These are phyloP conservation scores for Fusarium pseudonygamai DNA, from an alignment of 2,329 filamentous ascomycete genomes.

Conservation along the genomic window DNA sequence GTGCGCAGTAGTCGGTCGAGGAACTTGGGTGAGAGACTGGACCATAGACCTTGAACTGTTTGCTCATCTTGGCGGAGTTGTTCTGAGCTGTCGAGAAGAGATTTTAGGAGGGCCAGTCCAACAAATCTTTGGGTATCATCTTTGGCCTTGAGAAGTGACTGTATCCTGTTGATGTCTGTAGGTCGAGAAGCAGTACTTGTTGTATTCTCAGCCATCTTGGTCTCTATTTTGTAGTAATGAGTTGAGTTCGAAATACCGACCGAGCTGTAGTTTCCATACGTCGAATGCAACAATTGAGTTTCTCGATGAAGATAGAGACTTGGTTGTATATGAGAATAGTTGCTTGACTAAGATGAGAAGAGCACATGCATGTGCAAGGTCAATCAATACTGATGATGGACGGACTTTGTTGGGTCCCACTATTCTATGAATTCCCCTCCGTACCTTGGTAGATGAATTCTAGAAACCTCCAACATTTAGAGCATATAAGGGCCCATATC, in stretches of 20 bases:
- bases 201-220: conserved; percentile 8
- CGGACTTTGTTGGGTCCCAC: conserved; percentile 26
- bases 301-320: neutral
- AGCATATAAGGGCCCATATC: neutral
- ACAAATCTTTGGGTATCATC: conserved; percentile 76
- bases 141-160: conserved; percentile 64
- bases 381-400: neutral
- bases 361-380: neutral
- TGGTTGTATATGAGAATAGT: neutral
- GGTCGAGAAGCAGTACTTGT: conserved; percentile 12
- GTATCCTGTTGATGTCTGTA: conserved; percentile 57
- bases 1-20: conserved; percentile 70
- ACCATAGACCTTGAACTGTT: conserved; percentile 64
- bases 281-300: neutral
- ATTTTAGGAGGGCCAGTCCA: conserved; percentile 71
- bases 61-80: conserved; percentile 59
- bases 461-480: conserved; percentile 8
- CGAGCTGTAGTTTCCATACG: neutral
- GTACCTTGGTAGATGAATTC: conserved; percentile 12
- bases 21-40: conserved; percentile 68
- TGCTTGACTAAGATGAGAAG: neutral
- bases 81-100: conserved; percentile 69
- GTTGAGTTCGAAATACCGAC: neutral
- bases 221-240: neutral
- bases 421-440: conserved; percentile 23